These are phyloP conservation scores for Candida pseudoglaebosa DNA, from an alignment of 805 yeast genomes.

Conservation along the genomic window DNA sequence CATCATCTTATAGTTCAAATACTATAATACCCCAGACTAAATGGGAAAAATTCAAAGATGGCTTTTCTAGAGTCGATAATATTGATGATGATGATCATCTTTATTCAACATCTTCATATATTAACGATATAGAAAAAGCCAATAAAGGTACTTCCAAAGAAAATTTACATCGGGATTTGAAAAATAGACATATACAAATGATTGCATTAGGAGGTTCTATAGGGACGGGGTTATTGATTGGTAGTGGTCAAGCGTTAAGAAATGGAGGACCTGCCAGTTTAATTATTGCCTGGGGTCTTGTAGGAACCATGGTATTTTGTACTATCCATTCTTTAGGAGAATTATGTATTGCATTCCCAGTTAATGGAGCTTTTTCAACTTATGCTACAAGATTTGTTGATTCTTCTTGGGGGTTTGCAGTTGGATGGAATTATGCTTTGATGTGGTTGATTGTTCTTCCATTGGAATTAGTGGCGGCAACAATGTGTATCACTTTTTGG, in stretches of 20 bases:
- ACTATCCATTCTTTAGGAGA: conserved; percentile 67
- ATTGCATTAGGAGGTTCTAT: conserved; percentile 69
- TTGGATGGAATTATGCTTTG: conserved; percentile 36
- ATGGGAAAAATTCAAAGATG: conserved; percentile 24
- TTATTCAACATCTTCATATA: not conserved
- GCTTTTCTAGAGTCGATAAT: conserved; percentile 25
- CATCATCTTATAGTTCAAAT: conserved; percentile 3
- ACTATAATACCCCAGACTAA: conserved; percentile 3
- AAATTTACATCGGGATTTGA: conserved; percentile 41
- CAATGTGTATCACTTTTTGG: conserved; percentile 35
- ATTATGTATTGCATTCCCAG: conserved; percentile 47
- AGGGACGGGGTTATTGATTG: conserved; percentile 56
- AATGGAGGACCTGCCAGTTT: conserved; percentile 43
- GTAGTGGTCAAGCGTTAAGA: conserved; percentile 41
- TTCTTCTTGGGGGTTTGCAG: conserved; percentile 38
- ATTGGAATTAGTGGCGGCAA: conserved; percentile 36
- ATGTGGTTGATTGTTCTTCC: conserved; percentile 38
- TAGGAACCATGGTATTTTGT: conserved; percentile 55
- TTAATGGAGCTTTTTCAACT: conserved; percentile 38
- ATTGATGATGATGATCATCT: not conserved
- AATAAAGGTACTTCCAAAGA: conserved; percentile 31
- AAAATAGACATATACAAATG: conserved; percentile 53
- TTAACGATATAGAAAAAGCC: conserved; percentile 31
- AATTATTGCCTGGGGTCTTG: conserved; percentile 53
- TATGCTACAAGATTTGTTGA: conserved; percentile 36